Evolutionary conservation across 2,329 filamentous ascomycete species (phyloP).

Genomic region (Trichoderma sp.): DNA sequence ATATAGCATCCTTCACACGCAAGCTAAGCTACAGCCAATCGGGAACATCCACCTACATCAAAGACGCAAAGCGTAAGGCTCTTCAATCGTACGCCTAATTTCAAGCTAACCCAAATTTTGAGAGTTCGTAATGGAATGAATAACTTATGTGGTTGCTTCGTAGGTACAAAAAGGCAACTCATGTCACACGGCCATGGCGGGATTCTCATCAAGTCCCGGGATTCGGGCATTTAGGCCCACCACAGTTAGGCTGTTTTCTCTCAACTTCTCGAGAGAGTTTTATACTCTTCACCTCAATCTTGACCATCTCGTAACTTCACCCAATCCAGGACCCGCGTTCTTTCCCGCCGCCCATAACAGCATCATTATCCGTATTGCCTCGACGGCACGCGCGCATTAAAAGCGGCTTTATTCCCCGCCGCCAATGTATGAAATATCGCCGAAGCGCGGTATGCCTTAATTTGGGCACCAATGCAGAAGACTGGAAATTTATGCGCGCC

Average conservation of each 20-base stretch:
- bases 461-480: background rate
- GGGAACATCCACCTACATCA: background rate
- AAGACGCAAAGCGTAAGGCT: background rate
- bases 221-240: no score
- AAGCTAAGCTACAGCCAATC: background rate
- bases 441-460: background rate
- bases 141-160: background rate
- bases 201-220: no score
- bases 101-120: background rate
- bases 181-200: background rate
- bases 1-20: background rate
- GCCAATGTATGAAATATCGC: background rate
- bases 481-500: background rate
- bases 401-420: background rate
- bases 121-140: background rate
- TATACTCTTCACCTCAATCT: background rate
- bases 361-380: background rate
- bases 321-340: background rate
- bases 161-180: background rate
- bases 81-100: accelerated
- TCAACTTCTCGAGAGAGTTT: background rate
- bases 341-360: background rate
- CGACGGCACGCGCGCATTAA: background rate
- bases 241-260: background rate
- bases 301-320: no score